Evolutionary conservation across 768 basidiomycete species (phyloP), one percentile per base, ranked within the genome.

Genomic region (Dioszegia hungarica): DNA sequence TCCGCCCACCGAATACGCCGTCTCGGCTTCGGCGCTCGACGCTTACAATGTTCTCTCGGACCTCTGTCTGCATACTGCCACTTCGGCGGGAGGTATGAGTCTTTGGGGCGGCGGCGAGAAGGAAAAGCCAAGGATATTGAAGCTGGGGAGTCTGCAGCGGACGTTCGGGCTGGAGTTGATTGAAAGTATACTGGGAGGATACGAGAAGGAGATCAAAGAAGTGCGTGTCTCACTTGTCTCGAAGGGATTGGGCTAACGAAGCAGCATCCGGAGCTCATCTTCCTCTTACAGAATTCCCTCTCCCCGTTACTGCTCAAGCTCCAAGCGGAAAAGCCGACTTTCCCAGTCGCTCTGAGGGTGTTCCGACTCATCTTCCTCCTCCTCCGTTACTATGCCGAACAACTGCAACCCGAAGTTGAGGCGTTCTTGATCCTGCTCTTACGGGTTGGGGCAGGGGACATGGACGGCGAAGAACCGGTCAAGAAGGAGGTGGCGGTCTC

Each of bases 121-220:
- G 33, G 67, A 91, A 73, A 85, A 82, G 51, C 88, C 92, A 2
- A 80, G 81, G 51, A 89, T 95, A 68, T 80, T 95, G 57, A 85
- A 86, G 62, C 82, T 97, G 43, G 85, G 88, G 20, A 83, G 81
- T 48, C 78, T 98, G 41, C 89, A 88, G 67, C 87, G 92, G 76
- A 97, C 95, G 0, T 98, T 98, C 64, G 90, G 92, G 0, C 78
- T 99, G n/a, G 94, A 99, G 76, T 79, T 98, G 51, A 90, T 98
- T 34, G 94, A 99, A 78, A 97, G 93, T 67, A 89, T 97, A 1
- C 78, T 99, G 48, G 92, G 69, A 19, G 75, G 73, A 5, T 76
- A 74, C 54, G 69, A 70, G 45, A 62, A 70, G n/a, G 66, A 63
- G 22, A 64, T 75, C 36, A 70, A 87, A 49, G 83, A 86, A 80